A percentile compares a stretch with the other conserved stretches of the same genome.
Conservation (phyloP, 108 stramenopile species). For the Cyclostephanos invisitatus region DNA sequence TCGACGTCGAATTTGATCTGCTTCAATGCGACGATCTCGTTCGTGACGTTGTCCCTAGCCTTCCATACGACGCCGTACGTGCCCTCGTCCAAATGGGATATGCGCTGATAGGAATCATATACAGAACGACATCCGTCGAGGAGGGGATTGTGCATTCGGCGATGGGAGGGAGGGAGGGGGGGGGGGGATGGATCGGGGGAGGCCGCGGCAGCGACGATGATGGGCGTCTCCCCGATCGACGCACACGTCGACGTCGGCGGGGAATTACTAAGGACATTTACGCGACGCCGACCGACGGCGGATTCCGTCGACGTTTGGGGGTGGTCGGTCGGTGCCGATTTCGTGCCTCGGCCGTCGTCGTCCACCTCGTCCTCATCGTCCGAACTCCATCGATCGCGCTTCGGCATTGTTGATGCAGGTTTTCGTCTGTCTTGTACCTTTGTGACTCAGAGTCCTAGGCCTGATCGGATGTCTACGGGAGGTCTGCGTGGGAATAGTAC, state of each 20-base stretch:
- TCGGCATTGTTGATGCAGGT: neutral
- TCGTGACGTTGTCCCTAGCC: constrained; percentile 75
- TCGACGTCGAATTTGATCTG: constrained; percentile 87
- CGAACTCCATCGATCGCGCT: constrained; percentile 54
- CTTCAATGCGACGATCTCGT: constrained; percentile 89
- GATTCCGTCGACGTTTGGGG: neutral
- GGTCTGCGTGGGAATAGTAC: no score
- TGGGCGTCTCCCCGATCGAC: no score
- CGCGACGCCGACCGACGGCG: no score
- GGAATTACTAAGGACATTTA: no score
- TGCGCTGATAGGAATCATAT: constrained; percentile 84
- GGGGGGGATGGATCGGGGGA: neutral
- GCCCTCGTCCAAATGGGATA: constrained; percentile 84
- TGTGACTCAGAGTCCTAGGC: no score
- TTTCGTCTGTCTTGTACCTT: no score
- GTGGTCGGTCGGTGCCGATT: neutral
- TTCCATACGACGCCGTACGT: constrained; percentile 97
- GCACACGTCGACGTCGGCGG: neutral
- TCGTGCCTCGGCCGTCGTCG: neutral
- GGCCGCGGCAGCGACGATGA: no score
- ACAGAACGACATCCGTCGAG: constrained; percentile 84
- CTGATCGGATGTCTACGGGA: no score
- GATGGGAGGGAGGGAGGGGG: no score
- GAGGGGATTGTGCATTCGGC: constrained; percentile 72
- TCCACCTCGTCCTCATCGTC: constrained; percentile 33